Percentiles rank a stretch among this genome's conserved stretches.
These are phyloP conservation scores for Schizophyllum amplum DNA, from an alignment of 1,284 basidiomycete species.

Conservation along the genomic window DNA sequence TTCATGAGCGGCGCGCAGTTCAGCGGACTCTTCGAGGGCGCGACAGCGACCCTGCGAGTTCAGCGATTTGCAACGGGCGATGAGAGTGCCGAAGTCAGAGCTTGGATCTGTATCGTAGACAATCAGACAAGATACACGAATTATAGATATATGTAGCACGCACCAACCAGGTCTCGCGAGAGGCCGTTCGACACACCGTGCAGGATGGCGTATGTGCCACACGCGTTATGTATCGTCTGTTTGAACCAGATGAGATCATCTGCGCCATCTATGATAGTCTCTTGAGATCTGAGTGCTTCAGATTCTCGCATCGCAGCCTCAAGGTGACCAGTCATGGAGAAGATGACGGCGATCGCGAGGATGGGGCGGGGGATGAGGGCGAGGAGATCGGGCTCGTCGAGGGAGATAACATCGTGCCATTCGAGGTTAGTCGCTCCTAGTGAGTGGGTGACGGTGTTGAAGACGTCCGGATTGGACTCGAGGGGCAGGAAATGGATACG, in stretches of 20 bases:
- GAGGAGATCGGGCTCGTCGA: constrained; percentile 34
- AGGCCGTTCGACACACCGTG: constrained; percentile 23
- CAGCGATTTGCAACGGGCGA: constrained; percentile 17
- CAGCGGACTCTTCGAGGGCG: constrained; percentile 22
- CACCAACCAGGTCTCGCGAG: constrained; percentile 20
- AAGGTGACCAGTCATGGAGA: constrained; percentile 24
- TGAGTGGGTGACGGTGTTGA: constrained; percentile 23
- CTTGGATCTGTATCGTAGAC: constrained; percentile 15
- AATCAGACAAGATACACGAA: not conserved
- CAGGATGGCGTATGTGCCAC: constrained; percentile 26
- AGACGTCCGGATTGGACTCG: constrained; percentile 27
- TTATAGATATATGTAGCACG: not conserved
- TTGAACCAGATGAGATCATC: constrained; percentile 25
- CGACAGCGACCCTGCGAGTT: constrained; percentile 20
- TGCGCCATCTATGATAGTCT: constrained; percentile 14
- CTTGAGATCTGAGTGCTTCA: constrained; percentile 1
- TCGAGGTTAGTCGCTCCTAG: constrained; percentile 26
- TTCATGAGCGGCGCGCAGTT: constrained; percentile 21
- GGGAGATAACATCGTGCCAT: constrained; percentile 37
- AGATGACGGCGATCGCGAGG: constrained; percentile 34
- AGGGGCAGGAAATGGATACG: constrained; percentile 21
- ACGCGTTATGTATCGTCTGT: constrained; percentile 28
- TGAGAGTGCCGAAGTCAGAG: constrained; percentile 19
- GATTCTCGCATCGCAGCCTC: constrained; percentile 14
- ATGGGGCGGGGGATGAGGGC: constrained; percentile 32